Evolutionary conservation across 1,139 yeast species (phyloP), one percentile per base, ranked within the genome.

Genomic region (Blastobotrys persicus): DNA sequence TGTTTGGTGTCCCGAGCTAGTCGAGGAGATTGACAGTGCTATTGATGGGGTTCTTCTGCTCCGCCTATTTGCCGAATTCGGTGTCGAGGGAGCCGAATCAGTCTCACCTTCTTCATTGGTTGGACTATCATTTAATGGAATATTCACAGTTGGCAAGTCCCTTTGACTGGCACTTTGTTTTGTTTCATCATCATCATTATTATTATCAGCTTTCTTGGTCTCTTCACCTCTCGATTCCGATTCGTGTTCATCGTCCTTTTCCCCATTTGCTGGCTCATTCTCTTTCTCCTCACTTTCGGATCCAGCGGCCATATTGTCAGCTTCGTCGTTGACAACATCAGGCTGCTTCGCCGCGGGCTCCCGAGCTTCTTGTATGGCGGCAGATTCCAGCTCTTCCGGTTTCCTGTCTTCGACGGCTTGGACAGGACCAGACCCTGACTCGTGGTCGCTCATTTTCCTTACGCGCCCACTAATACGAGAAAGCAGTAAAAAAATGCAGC

Each of bases 21-120:
- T 56, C 4, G 64, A 59, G 2, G 65, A 52, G 3, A 59, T 49
- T 3, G 69, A 65, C 13, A 62, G 53, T 2, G 68, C 68, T n/a
- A 62, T 51, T 2, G 69, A 65, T 3, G 65, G 63, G 3, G 64
- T 53, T 12, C 67, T 57, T 6, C 56, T 49, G 31, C 55, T 48
- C 6, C 51, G 58, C 16, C 46, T 45, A 12, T 14, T 32, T 3
- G 26, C 38, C 5, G 40, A 35, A 18, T 26, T 35, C 2, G 47
- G 37, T 2, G 47, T 37, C 31, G 47, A 38, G 14, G 46, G 40
- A 20, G 38, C 18, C 23, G 46, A 42, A 16, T 37, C 41, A 9
- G 41, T 19, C 19, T 37, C 41, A 5, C 14, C 13, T 12, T 19
- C 28, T 23, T 23, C 28, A 23, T 23, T 23, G 28, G 9, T 23